Evolutionary conservation across 176 grass and related monocot genomes (phyloP), one percentile per base, ranked within the genome.

Genomic region (Urochloa ruziziensis): DNA sequence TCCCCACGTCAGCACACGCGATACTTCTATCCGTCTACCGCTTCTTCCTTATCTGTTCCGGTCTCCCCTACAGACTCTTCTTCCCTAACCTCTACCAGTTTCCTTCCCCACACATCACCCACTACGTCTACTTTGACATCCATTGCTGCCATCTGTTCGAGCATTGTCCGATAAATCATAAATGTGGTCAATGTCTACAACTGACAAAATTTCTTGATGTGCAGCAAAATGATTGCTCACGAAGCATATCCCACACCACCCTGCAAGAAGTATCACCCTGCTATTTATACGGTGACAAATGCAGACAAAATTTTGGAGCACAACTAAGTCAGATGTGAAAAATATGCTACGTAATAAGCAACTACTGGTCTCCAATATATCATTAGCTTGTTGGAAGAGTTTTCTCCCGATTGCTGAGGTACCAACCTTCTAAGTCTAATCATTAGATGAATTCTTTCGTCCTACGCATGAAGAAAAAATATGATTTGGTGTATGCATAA

Each of bases 191-290:
- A 97, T 94, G 59, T 97, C 92, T 94, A 68, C 86, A 82, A 29
- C 91, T 81, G 79, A 80, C 85, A 86, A 98, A 3, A 91, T 94
- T 86, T 91, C 95, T 78, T 86, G 88, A 91, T 93, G 92, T 81
- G 95, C 88, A 62, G 95, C 92, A 90, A 93, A 97, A 93, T 97
- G 95, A 77, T 91, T 94, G 62, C 88, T 97, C 62, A 94, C 86
- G 75, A 97, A 97, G 85, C 95, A 97, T 77, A 94, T 91, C 53
- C 78, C 9, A 94, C 92, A 62, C 90, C 92, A 93, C 95, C 95
- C 95, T 97, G 82, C 67, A 83, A 70, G 8, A 86, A 57, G 23
- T n/a, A n/a, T 80, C 23, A 49, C n/a, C 2, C 32, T 66, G 32
- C 70, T 17, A 91, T 67, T 75, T 80, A 58, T 42, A 23, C 35